Conservation (phyloP, 805 yeast genomes). For the Candida dajiaensis region DNA sequence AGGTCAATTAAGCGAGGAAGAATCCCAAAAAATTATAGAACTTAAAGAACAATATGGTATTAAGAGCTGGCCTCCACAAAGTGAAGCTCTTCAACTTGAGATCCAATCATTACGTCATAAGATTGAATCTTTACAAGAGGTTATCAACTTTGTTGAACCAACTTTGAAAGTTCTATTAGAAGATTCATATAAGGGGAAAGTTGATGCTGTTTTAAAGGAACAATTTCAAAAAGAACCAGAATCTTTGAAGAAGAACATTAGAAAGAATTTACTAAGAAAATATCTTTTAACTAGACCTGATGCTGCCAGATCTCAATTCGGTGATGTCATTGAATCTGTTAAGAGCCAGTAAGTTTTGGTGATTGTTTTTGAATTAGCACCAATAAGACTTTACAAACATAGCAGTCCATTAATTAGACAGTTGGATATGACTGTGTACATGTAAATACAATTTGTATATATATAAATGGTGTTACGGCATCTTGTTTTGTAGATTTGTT, state of each 20-base stretch:
- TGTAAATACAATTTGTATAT: not conserved
- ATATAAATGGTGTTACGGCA: not conserved
- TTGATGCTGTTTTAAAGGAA: conserved; percentile 29
- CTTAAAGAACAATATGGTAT: conserved; percentile 42
- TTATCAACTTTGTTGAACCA: conserved; percentile 31
- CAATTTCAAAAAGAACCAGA: conserved; percentile 35
- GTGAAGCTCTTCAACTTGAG: conserved; percentile 35
- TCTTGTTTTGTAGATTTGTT: not conserved
- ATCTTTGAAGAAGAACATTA: conserved; percentile 42
- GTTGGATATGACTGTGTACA: not conserved
- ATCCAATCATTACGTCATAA: conserved; percentile 25
- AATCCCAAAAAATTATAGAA: conserved; percentile 30
- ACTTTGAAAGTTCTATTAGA: conserved; percentile 31
- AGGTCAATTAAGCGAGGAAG: conserved; percentile 27
- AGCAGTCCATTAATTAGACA: not conserved
- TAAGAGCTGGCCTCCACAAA: conserved; percentile 40
- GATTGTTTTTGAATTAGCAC: not conserved
- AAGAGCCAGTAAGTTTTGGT: conserved; percentile 2
- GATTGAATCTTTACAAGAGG: conserved; percentile 21
- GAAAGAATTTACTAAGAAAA: conserved; percentile 69
- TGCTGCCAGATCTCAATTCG: conserved; percentile 17
- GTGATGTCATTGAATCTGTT: conserved; percentile 14
- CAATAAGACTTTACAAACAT: not conserved
- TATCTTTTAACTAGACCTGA: conserved; percentile 37
- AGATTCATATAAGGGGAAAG: conserved; percentile 31